These are phyloP conservation scores for Colletotrichum tanaceti DNA, from an alignment of 2,329 filamentous ascomycete genomes.

Conservation along the genomic window DNA sequence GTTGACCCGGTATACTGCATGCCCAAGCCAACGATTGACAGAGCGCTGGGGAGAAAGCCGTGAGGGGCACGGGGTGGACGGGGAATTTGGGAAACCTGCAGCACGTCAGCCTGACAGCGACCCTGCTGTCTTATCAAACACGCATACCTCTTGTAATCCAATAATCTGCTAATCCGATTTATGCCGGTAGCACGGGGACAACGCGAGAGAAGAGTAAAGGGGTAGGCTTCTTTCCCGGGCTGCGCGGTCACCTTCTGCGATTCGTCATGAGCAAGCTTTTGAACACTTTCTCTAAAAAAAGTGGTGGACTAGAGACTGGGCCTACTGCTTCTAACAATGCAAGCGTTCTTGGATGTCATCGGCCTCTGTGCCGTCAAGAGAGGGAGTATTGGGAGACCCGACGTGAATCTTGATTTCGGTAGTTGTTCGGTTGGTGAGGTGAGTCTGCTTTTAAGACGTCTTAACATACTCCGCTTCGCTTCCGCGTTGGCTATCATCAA, in stretches of 20 bases:
- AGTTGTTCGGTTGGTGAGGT: not conserved
- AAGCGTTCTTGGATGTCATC: not conserved
- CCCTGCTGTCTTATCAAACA: not conserved
- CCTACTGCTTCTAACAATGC: not conserved
- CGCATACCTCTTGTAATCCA: conserved; percentile 74
- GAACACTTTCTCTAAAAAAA: not conserved
- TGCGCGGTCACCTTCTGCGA: conserved; percentile 43
- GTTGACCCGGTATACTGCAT: conserved; percentile 92
- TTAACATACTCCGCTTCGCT: not conserved
- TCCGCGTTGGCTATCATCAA: no score
- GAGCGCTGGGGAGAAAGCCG: conserved; percentile 57
- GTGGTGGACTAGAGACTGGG: not conserved
- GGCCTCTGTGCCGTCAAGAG: not conserved
- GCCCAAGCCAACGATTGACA: conserved; percentile 74
- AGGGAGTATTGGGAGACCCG: not conserved
- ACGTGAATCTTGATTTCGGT: not conserved
- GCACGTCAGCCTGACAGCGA: not conserved
- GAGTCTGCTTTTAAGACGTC: not conserved
- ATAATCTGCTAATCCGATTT: conserved; percentile 68
- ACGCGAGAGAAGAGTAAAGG: conserved; percentile 70
- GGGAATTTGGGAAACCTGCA: not conserved
- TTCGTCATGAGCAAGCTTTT: conserved; percentile 47
- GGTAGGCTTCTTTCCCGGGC: conserved; percentile 47
- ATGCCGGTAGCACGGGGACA: conserved; percentile 74
- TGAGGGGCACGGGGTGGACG: not conserved